phyloP scores from a whole-genome alignment of 345 rosid genomes.

The Acer yangbiense region DNA sequence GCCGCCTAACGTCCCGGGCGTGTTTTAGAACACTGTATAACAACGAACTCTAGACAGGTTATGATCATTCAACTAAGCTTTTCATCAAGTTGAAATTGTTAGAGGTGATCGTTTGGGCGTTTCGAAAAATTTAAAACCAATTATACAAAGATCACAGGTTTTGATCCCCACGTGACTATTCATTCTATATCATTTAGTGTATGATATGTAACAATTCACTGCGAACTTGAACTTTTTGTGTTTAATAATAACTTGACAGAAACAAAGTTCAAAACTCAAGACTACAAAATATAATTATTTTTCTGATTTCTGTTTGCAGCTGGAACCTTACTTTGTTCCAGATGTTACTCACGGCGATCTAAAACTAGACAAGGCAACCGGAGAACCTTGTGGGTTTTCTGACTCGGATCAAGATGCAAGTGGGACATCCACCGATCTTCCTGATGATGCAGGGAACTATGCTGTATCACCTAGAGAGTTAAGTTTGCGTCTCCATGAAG shows the following conservation, averaged over 20 bases:
- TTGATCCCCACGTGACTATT: no score
- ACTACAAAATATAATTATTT: neutral
- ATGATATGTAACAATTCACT: no score
- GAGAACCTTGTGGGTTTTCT: conserved; percentile 8
- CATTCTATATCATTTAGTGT: no score
- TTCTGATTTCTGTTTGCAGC: conserved; percentile 6
- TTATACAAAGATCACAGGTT: no score
- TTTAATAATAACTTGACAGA: neutral
- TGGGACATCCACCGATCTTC: neutral
- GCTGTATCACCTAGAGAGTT: conserved; percentile 31
- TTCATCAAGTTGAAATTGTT: neutral
- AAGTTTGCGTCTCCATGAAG: conserved; percentile 38
- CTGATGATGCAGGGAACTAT: conserved; percentile 14
- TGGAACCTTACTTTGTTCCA: conserved; percentile 14
- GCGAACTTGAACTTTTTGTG: no score
- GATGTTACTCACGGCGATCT: conserved; percentile 16
- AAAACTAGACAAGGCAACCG: neutral
- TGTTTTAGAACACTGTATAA: no score
- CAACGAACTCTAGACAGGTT: neutral
- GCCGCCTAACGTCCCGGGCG: no score
- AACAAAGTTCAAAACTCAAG: neutral
- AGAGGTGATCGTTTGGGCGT: no score
- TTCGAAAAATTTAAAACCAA: no score
- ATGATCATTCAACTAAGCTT: neutral
- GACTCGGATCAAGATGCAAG: conserved; percentile 28